A percentile compares a stretch with the other conserved stretches of the same genome.
Conservation (phyloP, 2,329 filamentous ascomycete genomes). For the Beauveria australis region DNA sequence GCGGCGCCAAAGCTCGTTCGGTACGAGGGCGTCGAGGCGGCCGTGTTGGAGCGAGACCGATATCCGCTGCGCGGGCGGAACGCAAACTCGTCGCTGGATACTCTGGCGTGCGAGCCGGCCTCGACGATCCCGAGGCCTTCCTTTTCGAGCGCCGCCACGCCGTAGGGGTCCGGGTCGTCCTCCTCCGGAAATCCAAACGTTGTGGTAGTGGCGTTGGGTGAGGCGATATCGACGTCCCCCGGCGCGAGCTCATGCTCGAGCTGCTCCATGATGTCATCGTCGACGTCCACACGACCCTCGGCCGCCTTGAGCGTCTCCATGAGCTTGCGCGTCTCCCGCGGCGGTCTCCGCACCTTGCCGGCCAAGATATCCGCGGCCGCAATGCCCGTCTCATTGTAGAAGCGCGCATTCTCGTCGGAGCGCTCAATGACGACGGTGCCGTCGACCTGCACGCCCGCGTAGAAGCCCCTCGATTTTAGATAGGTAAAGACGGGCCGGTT, state of each 20-base stretch:
- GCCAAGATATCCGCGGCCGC: constrained; percentile 38
- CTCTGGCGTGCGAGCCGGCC: constrained; percentile 25
- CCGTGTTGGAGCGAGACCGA: constrained; percentile 8
- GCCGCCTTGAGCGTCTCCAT: constrained; percentile 28
- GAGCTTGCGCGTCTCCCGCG: constrained; percentile 21
- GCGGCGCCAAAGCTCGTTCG: neutral
- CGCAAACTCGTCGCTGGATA: constrained; percentile 27
- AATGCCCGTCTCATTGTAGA: constrained; percentile 60
- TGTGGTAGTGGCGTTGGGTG: constrained; percentile 17
- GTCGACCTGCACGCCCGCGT: constrained; percentile 78
- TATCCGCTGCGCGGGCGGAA: constrained; percentile 23
- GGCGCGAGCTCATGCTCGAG: constrained; percentile 26
- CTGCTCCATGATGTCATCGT: constrained; percentile 24
- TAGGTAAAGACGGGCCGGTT: constrained; percentile 53
- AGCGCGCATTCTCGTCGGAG: constrained; percentile 78
- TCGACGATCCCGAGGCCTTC: constrained; percentile 29
- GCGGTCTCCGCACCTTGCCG: constrained; percentile 32
- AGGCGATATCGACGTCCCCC: constrained; percentile 26
- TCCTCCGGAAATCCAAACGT: constrained; percentile 29
- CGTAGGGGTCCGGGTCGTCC: constrained; percentile 30
- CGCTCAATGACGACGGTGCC: constrained; percentile 81
- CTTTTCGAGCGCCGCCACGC: constrained; percentile 27
- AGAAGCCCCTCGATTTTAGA: constrained; percentile 82
- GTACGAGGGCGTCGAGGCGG: neutral
- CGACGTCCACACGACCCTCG: constrained; percentile 26